A percentile compares a stretch with the other conserved stretches of the same genome.
phyloP scores from a whole-genome alignment of 331 rosid genomes.

The Arachis monticola region DNA sequence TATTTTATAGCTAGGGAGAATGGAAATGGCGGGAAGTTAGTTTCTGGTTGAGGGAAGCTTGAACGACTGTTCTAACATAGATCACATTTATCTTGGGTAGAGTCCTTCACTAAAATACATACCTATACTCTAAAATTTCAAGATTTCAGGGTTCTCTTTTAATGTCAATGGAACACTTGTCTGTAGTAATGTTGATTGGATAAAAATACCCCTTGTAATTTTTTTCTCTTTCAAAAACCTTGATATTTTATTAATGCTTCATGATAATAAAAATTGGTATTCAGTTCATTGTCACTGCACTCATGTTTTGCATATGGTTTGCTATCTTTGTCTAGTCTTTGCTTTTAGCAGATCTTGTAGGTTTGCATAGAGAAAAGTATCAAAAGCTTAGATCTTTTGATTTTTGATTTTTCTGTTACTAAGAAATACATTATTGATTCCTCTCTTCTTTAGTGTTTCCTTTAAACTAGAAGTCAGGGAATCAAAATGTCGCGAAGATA shows the following conservation, averaged over 20 bases:
- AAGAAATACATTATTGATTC: slow-evolving; percentile 16
- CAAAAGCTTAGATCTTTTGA: not conserved
- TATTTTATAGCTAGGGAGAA: not conserved
- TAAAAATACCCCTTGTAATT: not conserved
- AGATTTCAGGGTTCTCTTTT: not conserved
- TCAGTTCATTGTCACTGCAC: slow-evolving; percentile 3
- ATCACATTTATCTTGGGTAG: not conserved
- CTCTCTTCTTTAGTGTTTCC: slow-evolving; percentile 9
- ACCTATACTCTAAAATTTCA: not conserved
- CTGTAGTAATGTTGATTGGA: not conserved
- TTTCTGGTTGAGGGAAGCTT: not conserved
- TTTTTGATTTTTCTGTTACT: not conserved
- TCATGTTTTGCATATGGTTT: not conserved
- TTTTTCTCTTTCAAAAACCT: not conserved
- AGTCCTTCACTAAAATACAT: not conserved
- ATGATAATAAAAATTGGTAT: slow-evolving; percentile 5
- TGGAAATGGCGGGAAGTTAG: not conserved
- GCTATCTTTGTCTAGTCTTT: not conserved
- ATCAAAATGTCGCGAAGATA: slow-evolving; percentile 74
- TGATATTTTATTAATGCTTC: not conserved
- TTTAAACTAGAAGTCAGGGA: slow-evolving; percentile 16
- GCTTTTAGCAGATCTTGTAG: slow-evolving; percentile 1
- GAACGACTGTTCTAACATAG: not conserved
- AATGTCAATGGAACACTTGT: not conserved
- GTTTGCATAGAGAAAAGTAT: not conserved